Evolutionary conservation across 345 rosid genomes (phyloP).

Genomic region (Limnanthes douglasii): DNA sequence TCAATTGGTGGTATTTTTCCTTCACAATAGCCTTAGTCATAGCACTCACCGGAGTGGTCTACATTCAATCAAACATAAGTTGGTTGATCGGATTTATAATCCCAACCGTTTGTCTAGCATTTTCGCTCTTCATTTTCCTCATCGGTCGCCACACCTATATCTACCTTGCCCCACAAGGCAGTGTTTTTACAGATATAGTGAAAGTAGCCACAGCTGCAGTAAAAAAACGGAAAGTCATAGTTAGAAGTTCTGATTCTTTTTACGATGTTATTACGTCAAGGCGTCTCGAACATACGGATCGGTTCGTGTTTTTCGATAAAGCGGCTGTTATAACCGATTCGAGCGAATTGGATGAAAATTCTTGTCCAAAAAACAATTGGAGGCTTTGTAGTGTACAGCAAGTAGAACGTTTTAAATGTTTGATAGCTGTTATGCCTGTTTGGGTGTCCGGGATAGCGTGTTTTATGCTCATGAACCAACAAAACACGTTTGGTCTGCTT

Average conservation of each 20-base stretch:
- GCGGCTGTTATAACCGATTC: conserved; percentile 30
- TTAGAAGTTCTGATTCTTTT: conserved; percentile 7
- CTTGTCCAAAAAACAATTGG: conserved; percentile 32
- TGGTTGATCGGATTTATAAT: conserved; percentile 50
- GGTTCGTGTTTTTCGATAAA: conserved; percentile 37
- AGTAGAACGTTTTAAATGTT: conserved; percentile 43
- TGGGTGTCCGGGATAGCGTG: conserved; percentile 49
- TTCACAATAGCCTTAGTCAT: conserved; percentile 40
- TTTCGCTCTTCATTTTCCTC: conserved; percentile 36
- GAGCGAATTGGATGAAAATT: conserved; percentile 29
- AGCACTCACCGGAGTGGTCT: conserved; percentile 49
- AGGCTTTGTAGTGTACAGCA: conserved; percentile 43
- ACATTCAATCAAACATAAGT: conserved; percentile 48
- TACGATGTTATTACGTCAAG: conserved; percentile 8
- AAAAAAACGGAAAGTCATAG: conserved; percentile 17
- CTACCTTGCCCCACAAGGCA: conserved; percentile 33
- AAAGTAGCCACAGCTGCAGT: conserved; percentile 35
- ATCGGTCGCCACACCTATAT: conserved; percentile 37
- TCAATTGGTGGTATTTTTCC: conserved; percentile 79
- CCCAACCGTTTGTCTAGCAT: conserved; percentile 39
- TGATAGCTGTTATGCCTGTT: conserved; percentile 34
- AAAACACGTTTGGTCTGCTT: conserved; percentile 43
- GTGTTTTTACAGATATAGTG: conserved; percentile 30
- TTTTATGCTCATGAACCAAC: conserved; percentile 51
- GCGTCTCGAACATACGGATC: conserved; percentile 17